These are phyloP conservation scores for Linum usitatissimum DNA, from an alignment of 345 rosid species.

Conservation along the genomic window DNA sequence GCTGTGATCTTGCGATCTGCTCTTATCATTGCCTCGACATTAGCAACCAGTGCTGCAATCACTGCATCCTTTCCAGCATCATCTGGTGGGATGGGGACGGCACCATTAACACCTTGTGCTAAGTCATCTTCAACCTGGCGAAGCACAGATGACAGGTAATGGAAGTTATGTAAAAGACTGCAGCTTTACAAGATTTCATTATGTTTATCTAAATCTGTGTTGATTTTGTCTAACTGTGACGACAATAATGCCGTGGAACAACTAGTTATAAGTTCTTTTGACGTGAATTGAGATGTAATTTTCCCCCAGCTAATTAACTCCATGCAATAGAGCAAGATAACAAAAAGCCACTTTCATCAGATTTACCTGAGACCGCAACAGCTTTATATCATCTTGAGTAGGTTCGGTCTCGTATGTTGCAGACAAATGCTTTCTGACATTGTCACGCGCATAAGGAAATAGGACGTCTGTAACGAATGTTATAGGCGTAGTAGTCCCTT, in stretches of 20 bases:
- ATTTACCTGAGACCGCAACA: constrained; percentile 63
- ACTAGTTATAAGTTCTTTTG: too few relatives aligned
- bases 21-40: constrained; percentile 83
- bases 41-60: constrained; percentile 72
- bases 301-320: background rate
- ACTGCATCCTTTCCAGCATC: constrained; percentile 73
- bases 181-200: too few relatives aligned
- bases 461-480: constrained; percentile 83
- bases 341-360: background rate
- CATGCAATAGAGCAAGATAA: background rate
- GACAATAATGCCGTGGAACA: background rate
- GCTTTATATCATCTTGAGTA: constrained; percentile 65
- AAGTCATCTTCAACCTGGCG: constrained; percentile 67
- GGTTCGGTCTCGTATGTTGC: constrained; percentile 61
- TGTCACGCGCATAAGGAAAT: constrained; percentile 82
- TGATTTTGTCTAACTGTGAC: background rate
- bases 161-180: too few relatives aligned
- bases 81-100: constrained; percentile 56
- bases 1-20: constrained; percentile 95
- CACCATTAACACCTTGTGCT: constrained; percentile 51
- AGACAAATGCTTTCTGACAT: constrained; percentile 70
- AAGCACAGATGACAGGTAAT: background rate
- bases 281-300: background rate
- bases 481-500: constrained; percentile 96
- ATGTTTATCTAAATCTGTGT: too few relatives aligned